Percentiles rank a stretch among this genome's conserved stretches.
Conservation (phyloP, 176 grass and related monocot species). For the Musa acuminata region DNA sequence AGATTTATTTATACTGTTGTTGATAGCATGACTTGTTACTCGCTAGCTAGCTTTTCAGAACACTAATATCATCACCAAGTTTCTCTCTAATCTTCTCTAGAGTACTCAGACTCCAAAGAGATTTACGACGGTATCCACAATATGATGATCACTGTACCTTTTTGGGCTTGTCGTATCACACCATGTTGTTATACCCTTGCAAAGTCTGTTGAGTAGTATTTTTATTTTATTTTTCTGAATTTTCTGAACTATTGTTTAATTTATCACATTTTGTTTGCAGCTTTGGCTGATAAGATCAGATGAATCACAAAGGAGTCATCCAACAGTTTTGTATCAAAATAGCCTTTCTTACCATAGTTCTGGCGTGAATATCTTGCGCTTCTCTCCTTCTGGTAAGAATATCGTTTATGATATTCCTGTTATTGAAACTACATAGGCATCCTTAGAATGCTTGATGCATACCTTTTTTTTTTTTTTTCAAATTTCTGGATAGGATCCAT, state of each 20-base stretch:
- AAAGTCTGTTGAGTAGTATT: neutral
- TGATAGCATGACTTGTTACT: too few relatives aligned
- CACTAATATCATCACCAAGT: too few relatives aligned
- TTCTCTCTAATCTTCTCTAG: too few relatives aligned
- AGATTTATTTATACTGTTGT: too few relatives aligned
- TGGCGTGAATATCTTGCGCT: slow-evolving; percentile 81
- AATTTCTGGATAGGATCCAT: neutral
- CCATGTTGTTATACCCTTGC: neutral
- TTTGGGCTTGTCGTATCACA: neutral
- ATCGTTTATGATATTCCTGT: neutral
- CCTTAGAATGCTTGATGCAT: slow-evolving; percentile 2
- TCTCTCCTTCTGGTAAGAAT: slow-evolving; percentile 71
- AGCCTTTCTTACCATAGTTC: slow-evolving; percentile 69
- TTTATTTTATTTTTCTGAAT: neutral
- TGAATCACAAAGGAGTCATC: slow-evolving; percentile 49
- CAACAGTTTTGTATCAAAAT: slow-evolving; percentile 53
- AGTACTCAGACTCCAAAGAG: too few relatives aligned
- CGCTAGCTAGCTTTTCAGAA: too few relatives aligned
- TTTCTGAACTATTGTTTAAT: neutral
- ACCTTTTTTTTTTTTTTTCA: neutral
- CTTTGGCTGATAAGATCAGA: slow-evolving; percentile 52
- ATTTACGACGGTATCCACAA: neutral
- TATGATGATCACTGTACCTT: neutral
- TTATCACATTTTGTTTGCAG: slow-evolving; percentile 30
- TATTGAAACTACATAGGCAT: neutral